Evolutionary conservation across 805 yeast genomes (phyloP).

Genomic region (Myxozyma melibiosi): DNA sequence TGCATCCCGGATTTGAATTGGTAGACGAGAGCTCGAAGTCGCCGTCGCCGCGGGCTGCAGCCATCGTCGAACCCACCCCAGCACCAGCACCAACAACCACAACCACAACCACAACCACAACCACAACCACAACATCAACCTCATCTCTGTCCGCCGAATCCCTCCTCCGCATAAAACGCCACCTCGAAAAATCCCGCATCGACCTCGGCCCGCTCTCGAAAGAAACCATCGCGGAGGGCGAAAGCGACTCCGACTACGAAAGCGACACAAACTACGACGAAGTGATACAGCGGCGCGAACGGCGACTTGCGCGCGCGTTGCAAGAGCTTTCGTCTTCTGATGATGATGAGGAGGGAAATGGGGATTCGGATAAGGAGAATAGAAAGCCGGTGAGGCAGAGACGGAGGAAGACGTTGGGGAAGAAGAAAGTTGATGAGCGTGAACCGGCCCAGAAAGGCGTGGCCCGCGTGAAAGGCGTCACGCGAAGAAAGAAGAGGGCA

Average conservation of each 20-base stretch:
- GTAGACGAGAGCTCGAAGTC: too few species aligned
- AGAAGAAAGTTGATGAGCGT: neutral
- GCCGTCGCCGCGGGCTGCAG: too few species aligned
- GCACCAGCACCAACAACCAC: too few species aligned
- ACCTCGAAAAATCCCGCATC: neutral
- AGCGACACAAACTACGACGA: slow-evolving; percentile 7
- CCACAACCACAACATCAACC: too few species aligned
- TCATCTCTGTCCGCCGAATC: too few species aligned
- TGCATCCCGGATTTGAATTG: too few species aligned
- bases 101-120: too few species aligned
- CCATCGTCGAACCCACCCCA: too few species aligned
- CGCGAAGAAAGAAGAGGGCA: neutral
- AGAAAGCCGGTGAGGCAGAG: neutral
- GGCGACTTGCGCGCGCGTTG: neutral
- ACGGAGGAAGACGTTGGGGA: neutral
- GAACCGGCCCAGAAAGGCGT: slow-evolving; percentile 1
- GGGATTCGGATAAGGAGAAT: slow-evolving; percentile 7
- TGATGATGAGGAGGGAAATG: neutral
- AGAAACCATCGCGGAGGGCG: slow-evolving; percentile 12
- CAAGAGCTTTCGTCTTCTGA: neutral
- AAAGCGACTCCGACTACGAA: slow-evolving; percentile 16
- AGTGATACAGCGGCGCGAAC: slow-evolving; percentile 1
- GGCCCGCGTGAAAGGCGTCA: neutral
- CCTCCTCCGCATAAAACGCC: too few species aligned
- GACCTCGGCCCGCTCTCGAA: slow-evolving; percentile 6